phyloP scores from a whole-genome alignment of 108 stramenopile species.

The Cyclotella sp. region DNA sequence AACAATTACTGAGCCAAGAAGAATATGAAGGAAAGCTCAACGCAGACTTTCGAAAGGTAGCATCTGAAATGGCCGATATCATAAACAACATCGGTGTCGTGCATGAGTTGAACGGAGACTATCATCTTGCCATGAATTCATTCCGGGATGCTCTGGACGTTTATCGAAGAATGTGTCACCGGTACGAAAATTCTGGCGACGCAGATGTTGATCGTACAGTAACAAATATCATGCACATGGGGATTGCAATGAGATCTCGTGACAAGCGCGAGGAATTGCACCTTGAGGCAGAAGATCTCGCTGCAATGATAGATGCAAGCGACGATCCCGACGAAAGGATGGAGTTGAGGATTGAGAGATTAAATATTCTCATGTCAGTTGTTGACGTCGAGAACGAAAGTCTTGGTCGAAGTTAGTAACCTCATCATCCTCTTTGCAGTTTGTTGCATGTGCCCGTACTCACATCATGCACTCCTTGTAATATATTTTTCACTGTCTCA shows the following conservation, averaged over 20 bases:
- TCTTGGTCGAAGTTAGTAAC: slow-evolving; percentile 30
- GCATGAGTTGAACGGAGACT: slow-evolving; percentile 40
- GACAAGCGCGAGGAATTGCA: slow-evolving; percentile 45
- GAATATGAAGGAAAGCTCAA: slow-evolving; percentile 45
- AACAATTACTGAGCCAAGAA: slow-evolving; percentile 8
- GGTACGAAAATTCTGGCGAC: slow-evolving; percentile 51
- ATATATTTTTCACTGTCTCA: not conserved
- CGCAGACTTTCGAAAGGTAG: slow-evolving; percentile 23
- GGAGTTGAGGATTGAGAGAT: slow-evolving; percentile 36
- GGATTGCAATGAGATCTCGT: slow-evolving; percentile 42
- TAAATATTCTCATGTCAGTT: slow-evolving; percentile 42
- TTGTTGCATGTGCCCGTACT: not conserved
- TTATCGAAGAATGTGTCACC: slow-evolving; percentile 45
- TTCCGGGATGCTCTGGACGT: slow-evolving; percentile 49
- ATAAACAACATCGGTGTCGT: slow-evolving; percentile 56
- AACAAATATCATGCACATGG: slow-evolving; percentile 51
- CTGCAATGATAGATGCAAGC: slow-evolving; percentile 10
- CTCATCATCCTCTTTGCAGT: not conserved
- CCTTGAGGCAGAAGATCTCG: slow-evolving; percentile 32
- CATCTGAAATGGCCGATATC: slow-evolving; percentile 45
- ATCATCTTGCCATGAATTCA: slow-evolving; percentile 35
- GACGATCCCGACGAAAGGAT: slow-evolving; percentile 14
- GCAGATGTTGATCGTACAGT: slow-evolving; percentile 52
- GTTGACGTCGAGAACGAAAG: slow-evolving; percentile 52
- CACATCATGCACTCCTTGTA: not conserved